Conservation (phyloP, 352 stramenopile species). For the Blastocystis sp. region DNA sequence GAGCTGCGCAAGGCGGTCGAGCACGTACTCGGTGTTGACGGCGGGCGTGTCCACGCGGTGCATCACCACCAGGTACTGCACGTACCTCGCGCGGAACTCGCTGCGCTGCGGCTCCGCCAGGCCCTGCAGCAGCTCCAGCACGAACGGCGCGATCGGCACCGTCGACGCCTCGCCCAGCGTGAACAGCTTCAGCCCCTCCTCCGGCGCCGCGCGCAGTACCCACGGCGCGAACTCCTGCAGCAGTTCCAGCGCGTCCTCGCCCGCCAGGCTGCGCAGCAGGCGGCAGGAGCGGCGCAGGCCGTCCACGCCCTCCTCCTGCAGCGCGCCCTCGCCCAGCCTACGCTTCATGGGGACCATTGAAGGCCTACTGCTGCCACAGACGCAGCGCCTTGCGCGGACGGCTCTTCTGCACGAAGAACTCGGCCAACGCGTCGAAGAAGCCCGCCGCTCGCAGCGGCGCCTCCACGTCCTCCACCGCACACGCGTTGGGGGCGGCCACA, state of each 20-base stretch:
- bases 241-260: slow-evolving; percentile 16
- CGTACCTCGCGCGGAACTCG: not conserved
- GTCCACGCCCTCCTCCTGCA: slow-evolving; percentile 42
- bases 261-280: not conserved
- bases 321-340: slow-evolving; percentile 10
- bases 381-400: not conserved
- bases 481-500: not conserved
- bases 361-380: not conserved
- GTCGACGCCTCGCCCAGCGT: not conserved
- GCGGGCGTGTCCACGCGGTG: slow-evolving; percentile 16
- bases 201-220: not conserved
- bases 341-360: not conserved
- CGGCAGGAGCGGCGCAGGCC: not conserved
- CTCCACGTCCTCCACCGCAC: slow-evolving; percentile 29
- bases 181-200: slow-evolving; percentile 26
- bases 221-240: slow-evolving; percentile 29
- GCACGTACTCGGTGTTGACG: slow-evolving; percentile 16
- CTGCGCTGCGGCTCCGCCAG: not conserved
- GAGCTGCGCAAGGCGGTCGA: not conserved
- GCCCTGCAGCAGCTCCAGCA: not conserved
- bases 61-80: slow-evolving; percentile 7
- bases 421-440: slow-evolving; percentile 11
- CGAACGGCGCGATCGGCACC: not conserved
- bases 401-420: slow-evolving; percentile 48
- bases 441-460: not conserved